A percentile compares a stretch with the other conserved stretches of the same genome.
These are phyloP conservation scores for Psophocarpus tetragonolobus DNA, from an alignment of 306 rosid genomes.

Conservation along the genomic window DNA sequence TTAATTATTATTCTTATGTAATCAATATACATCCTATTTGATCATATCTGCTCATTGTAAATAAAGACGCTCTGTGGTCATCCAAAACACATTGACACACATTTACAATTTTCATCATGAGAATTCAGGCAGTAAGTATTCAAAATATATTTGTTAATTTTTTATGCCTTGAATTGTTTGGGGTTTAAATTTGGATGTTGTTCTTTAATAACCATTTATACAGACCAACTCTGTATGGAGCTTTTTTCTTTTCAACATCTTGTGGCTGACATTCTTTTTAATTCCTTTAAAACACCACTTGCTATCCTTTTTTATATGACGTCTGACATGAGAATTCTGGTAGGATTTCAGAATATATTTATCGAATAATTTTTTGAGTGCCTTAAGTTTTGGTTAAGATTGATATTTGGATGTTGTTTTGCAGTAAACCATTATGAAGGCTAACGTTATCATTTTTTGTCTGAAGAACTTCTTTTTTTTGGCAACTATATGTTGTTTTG, in stretches of 20 bases:
- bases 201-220: constrained; percentile 15
- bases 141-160: neutral
- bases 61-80: too few species aligned
- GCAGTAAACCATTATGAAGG: neutral
- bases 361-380: neutral
- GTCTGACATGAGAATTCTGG: neutral
- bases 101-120: constrained; percentile 2
- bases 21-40: too few species aligned
- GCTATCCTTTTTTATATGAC: neutral
- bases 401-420: neutral
- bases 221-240: neutral
- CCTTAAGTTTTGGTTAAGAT: neutral
- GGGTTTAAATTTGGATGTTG: constrained; percentile 17
- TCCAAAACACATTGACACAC: too few species aligned
- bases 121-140: neutral
- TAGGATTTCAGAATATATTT: constrained; percentile 15
- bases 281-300: neutral
- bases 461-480: neutral
- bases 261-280: neutral
- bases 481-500: constrained; percentile 4
- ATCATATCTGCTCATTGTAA: too few species aligned
- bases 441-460: neutral
- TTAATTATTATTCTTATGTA: too few species aligned
- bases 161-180: neutral
- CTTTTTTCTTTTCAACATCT: neutral